Conservation (phyloP, 305 asterid species). For the Fraxinus velutina region DNA sequence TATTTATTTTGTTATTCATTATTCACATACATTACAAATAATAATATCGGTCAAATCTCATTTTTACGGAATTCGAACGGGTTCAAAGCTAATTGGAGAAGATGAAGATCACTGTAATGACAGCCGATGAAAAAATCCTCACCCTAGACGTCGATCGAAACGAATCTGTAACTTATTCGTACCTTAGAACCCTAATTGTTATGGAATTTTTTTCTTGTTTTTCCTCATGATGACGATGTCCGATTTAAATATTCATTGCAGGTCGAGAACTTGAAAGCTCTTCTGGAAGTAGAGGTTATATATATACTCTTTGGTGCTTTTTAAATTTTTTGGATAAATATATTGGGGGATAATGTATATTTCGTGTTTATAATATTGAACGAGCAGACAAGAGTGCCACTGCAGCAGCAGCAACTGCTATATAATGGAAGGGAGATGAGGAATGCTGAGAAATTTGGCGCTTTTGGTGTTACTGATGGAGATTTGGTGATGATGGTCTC, state of each 20-base stretch:
- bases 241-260: constrained; percentile 25
- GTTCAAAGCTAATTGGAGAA: constrained; percentile 33
- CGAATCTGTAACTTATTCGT: constrained; percentile 60
- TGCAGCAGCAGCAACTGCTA: constrained; percentile 81
- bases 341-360: constrained; percentile 2
- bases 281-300: constrained; percentile 92
- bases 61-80: constrained; percentile 19
- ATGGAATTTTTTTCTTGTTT: neutral
- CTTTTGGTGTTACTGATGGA: constrained; percentile 69
- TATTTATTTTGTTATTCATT: neutral
- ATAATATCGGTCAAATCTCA: neutral
- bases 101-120: constrained; percentile 97
- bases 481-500: constrained; percentile 89
- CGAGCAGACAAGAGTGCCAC: constrained; percentile 67
- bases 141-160: constrained; percentile 85
- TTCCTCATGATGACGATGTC: neutral
- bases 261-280: constrained; percentile 97
- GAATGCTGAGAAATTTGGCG: constrained; percentile 69
- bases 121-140: constrained; percentile 83
- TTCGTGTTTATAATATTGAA: constrained; percentile 22
- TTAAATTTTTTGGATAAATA: neutral
- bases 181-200: constrained; percentile 7
- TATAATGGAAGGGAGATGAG: constrained; percentile 73
- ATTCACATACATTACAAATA: neutral
- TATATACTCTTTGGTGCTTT: constrained; percentile 11